Conservation (phyloP, 2,329 filamentous ascomycete species). For the Tolypocladium endophyticum region DNA sequence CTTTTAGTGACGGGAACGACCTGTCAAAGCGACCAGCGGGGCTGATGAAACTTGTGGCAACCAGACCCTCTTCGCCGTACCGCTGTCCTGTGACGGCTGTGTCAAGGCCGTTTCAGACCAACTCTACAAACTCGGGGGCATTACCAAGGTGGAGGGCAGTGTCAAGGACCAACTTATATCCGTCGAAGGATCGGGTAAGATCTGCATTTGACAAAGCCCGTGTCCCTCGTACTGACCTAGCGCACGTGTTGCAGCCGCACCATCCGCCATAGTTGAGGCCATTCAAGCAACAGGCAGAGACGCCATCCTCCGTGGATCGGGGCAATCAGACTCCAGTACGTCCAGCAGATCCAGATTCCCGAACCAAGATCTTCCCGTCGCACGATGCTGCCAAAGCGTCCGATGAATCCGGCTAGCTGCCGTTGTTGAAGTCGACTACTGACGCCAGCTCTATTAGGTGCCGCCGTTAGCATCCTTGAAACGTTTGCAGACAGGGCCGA, state of each 20-base stretch:
- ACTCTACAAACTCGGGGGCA: constrained; percentile 65
- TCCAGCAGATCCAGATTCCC: constrained; percentile 10
- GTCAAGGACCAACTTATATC: constrained; percentile 74
- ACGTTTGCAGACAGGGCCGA: constrained; percentile 56
- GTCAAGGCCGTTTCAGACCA: constrained; percentile 76
- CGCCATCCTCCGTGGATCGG: constrained; percentile 86
- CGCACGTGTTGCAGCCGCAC: constrained; percentile 46
- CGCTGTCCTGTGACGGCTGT: constrained; percentile 83
- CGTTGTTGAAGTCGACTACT: neutral
- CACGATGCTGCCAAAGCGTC: neutral
- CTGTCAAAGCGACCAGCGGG: neutral
- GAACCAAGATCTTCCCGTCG: constrained; percentile 2
- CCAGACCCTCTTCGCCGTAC: constrained; percentile 89
- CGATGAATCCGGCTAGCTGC: neutral
- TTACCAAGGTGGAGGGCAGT: constrained; percentile 73
- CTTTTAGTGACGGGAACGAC: neutral
- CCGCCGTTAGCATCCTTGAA: constrained; percentile 92
- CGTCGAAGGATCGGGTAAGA: constrained; percentile 68
- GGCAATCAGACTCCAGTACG: constrained; percentile 65
- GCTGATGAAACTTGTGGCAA: constrained; percentile 25
- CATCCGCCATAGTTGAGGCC: constrained; percentile 78
- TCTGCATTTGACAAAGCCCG: neutral
- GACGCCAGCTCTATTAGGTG: constrained; percentile 33
- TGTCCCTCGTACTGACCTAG: neutral
- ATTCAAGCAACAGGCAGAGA: constrained; percentile 87